Conservation (phyloP, 1,284 basidiomycete genomes). For the Mrakiaceae sp. region DNA sequence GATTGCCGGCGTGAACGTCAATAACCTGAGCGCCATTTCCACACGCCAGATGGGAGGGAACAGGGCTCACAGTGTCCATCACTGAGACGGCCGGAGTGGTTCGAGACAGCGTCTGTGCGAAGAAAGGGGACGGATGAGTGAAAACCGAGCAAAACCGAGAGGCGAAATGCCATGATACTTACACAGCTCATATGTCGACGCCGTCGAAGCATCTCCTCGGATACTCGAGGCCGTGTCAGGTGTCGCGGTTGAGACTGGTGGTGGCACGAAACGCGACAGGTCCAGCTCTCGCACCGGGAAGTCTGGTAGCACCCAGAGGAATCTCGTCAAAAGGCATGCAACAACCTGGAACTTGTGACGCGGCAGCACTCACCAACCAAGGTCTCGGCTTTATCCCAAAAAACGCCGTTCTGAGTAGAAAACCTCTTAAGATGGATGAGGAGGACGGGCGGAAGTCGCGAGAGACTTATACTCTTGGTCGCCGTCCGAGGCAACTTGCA, state of each 20-base stretch:
- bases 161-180: too few species aligned
- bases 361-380: slow-evolving; percentile 46
- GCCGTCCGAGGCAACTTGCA: slow-evolving; percentile 79
- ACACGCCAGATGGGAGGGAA: background rate
- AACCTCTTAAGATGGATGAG: slow-evolving; percentile 96
- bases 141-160: too few species aligned
- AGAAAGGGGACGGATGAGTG: slow-evolving; percentile 22
- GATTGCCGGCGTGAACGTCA: background rate
- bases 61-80: slow-evolving; percentile 78
- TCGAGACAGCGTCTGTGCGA: slow-evolving; percentile 59
- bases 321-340: background rate
- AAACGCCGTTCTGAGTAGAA: slow-evolving; percentile 70
- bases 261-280: background rate
- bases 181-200: too few species aligned
- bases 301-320: background rate
- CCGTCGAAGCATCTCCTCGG: too few species aligned
- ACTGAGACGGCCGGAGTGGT: slow-evolving; percentile 81
- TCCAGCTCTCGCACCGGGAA: background rate
- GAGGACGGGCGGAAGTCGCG: slow-evolving; percentile 83
- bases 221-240: slow-evolving; percentile 4
- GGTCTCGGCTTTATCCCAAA: slow-evolving; percentile 90
- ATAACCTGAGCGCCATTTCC: background rate
- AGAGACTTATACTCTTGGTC: slow-evolving; percentile 71
- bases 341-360: too few species aligned
- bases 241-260: slow-evolving; percentile 27